A percentile compares a stretch with the other conserved stretches of the same genome.
These are phyloP conservation scores for Ogataea ganodermae DNA, from an alignment of 805 yeast species.

Conservation along the genomic window DNA sequence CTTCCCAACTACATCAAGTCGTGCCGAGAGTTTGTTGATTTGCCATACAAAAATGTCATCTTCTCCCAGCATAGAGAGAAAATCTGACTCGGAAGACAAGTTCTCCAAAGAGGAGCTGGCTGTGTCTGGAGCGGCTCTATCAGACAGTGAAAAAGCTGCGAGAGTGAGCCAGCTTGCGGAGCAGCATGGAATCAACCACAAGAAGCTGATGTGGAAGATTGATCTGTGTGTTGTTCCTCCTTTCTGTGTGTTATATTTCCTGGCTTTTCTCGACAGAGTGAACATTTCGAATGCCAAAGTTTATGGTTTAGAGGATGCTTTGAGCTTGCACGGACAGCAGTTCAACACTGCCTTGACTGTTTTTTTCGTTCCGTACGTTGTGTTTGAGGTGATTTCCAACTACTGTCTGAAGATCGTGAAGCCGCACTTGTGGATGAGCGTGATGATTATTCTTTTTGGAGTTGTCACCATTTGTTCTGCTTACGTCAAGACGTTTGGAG, in stretches of 20 bases:
- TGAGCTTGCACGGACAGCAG: conserved; percentile 57
- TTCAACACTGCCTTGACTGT: conserved; percentile 66
- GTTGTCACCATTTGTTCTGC: conserved; percentile 67
- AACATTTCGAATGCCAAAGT: conserved; percentile 80
- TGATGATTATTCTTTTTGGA: conserved; percentile 64
- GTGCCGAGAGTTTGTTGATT: not conserved
- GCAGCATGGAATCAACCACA: conserved; percentile 53
- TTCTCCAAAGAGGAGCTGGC: conserved; percentile 11
- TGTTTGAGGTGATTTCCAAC: conserved; percentile 67
- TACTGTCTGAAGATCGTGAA: conserved; percentile 55
- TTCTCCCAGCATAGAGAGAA: conserved; percentile 22
- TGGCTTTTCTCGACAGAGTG: conserved; percentile 79
- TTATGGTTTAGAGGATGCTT: conserved; percentile 62
- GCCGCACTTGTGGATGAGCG: conserved; percentile 66
- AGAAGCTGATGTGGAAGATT: conserved; percentile 59
- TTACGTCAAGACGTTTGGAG: conserved; percentile 57
- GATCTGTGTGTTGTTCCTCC: conserved; percentile 74
- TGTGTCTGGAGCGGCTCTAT: conserved; percentile 16
- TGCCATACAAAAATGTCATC: conserved; percentile 13
- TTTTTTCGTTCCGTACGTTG: conserved; percentile 70
- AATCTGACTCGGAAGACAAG: conserved; percentile 19
- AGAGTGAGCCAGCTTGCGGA: conserved; percentile 41
- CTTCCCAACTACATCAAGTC: too few relatives aligned
- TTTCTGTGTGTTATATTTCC: conserved; percentile 71
- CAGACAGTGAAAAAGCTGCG: conserved; percentile 27